Base-by-base conservation (phyloP, 2,329 filamentous ascomycete genomes). In the Fusarium circinatum region DNA sequence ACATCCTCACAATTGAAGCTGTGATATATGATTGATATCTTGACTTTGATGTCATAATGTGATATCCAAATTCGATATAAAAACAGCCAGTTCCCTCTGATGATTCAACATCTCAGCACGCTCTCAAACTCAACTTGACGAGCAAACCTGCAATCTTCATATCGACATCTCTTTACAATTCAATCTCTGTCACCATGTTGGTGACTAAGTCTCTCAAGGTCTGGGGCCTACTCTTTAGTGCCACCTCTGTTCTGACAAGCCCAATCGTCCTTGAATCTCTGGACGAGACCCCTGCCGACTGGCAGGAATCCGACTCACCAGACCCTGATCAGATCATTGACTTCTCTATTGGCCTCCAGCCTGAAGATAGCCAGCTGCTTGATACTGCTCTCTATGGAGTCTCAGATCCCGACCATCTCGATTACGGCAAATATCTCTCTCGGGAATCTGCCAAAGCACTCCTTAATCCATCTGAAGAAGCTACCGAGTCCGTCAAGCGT, bases 341-440 rank as follows among this genome's bases (percentile, higher is more conserved):
- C 17, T 68, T 83, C 45, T 81, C 79, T 47, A 79, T 83, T 49
- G 78, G 77, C 22, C 72, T 83, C 20, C 68, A 76, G 10, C 69
- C 80, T 5, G 68, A 74, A 13, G 72, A 78, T 42, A 62, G 70
- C 3, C 51, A 75, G 2, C 48, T 75, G 6, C 63, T 89, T 32
- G 86, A 87, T 62, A 78, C 83, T 54, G 82, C 84, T 5, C 79
- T 89, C 17, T 71, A 84, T 48, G 82, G 86, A 28, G 84, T 89
- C 71, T 88, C 87, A 5, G 85, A 86, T 1, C 88, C 88, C 0
- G 80, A 79, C 9, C 82, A 86, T 63, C 63, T 77, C 3, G 83
- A 81, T 24, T 89, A 89, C 66, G 87, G 88, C 24, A 81, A 84
- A 48, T 84, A 89, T 71, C 83, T 88, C 72, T 80, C 82, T 22